Evolutionary conservation across 2,329 filamentous ascomycete genomes (phyloP), one percentile per base, ranked within the genome.

Genomic region (Zymoseptoria passerinii): DNA sequence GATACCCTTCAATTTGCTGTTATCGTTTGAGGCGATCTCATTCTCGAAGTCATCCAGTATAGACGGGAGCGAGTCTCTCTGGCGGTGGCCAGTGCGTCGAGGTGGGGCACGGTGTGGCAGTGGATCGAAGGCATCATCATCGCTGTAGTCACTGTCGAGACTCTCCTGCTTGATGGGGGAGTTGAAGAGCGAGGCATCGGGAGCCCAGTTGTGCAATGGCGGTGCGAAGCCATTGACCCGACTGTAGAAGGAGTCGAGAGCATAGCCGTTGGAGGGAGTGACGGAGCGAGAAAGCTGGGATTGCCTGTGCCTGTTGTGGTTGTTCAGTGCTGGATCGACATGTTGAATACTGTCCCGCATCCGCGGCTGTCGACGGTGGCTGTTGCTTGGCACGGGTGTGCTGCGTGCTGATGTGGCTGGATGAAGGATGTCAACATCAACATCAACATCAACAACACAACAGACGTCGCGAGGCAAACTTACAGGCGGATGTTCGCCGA

Each of bases 1-100:
- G n/a, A 86, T 76, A 1, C 88, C 88, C 71, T 92, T 92, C 55
- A 91, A 78, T 67, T 78, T 82, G 59, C 72, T 77, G 53, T 70
- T 74, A 49, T 74, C 66, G 27, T 64, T 65, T 28, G 57, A 61
- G 6, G 58, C 19, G 6, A 63, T 65, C n/a, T 73, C 67, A 13
- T 61, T 56, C 1, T 70, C 69, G 63, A 71, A 63, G 67, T 70
- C 68, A 4, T 66, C 61, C 19, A 60, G 48, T 8, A 61, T 54
- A 10, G 64, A 63, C 28, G 40, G 28, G 48, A 59, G 48, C 19
- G 63, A 65, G 20, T 57, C 58, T 58, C 58, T 60, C 28, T 54
- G 49, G 48, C 51, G 50, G 50, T 59, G 54, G 52, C 58, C 52
- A 7, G 40, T 48, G 49, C 57, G 52, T 18, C 56, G 55, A 8